These are phyloP conservation scores for Ceratocystis variospora DNA, from an alignment of 2,329 filamentous ascomycete species.

Conservation along the genomic window DNA sequence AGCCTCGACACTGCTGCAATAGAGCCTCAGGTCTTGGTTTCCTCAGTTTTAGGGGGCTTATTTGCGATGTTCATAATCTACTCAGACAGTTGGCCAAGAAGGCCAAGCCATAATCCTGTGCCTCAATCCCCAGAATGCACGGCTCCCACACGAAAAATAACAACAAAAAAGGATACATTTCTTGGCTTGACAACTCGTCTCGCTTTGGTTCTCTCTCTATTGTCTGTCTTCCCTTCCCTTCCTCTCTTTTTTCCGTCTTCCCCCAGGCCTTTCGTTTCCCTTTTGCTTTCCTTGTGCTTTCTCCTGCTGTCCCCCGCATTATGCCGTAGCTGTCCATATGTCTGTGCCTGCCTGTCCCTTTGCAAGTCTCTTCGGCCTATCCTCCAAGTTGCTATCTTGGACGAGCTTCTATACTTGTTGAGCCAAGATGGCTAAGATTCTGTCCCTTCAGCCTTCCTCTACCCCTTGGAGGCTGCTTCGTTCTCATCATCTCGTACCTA, in stretches of 20 bases:
- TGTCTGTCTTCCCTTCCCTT: background rate
- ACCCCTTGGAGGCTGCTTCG: background rate
- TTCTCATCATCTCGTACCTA: background rate
- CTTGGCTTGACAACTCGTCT: background rate
- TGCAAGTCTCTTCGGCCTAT: background rate
- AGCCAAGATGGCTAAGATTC: background rate
- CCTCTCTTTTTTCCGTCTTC: background rate
- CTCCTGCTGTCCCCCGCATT: background rate
- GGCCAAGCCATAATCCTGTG: conserved; percentile 1
- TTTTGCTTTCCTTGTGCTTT: background rate
- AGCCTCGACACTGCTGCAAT: background rate
- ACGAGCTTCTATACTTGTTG: background rate
- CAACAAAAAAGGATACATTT: background rate
- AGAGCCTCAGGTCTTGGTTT: conserved; percentile 6
- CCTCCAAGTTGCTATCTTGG: background rate
- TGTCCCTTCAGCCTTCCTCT: background rate
- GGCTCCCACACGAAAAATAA: background rate
- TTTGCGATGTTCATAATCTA: background rate
- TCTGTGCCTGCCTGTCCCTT: background rate
- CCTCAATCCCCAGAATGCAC: background rate
- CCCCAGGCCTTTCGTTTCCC: background rate
- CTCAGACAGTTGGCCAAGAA: background rate
- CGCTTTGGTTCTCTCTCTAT: background rate
- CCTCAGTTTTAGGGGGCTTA: background rate
- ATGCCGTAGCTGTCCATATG: background rate